Evolutionary conservation across 2,329 filamentous ascomycete species (phyloP).

Genomic region (Annulohypoxylon truncatum): DNA sequence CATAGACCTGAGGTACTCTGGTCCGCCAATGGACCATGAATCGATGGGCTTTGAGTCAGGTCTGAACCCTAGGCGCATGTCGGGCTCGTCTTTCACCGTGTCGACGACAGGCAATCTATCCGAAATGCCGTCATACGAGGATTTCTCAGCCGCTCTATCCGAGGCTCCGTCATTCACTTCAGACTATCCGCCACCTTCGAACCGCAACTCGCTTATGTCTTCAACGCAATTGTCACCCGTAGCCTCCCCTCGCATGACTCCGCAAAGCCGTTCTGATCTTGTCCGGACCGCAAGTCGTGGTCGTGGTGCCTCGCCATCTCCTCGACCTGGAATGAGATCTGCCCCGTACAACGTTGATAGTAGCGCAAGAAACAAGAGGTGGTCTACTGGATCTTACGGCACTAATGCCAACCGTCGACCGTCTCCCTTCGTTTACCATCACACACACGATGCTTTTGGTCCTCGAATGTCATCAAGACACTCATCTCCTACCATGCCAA

Average conservation of each 20-base stretch:
- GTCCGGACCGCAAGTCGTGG: slow-evolving; percentile 75
- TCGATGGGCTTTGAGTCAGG: slow-evolving; percentile 62
- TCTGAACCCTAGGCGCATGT: slow-evolving; percentile 72
- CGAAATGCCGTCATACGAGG: slow-evolving; percentile 77
- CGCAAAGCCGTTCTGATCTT: slow-evolving; percentile 69
- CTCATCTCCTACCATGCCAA: slow-evolving; percentile 62
- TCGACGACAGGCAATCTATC: slow-evolving; percentile 74
- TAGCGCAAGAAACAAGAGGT: slow-evolving; percentile 74
- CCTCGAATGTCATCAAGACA: slow-evolving; percentile 66
- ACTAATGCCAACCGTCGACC: slow-evolving; percentile 63
- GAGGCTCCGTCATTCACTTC: slow-evolving; percentile 75
- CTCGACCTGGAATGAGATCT: slow-evolving; percentile 73
- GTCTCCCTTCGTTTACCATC: slow-evolving; percentile 72
- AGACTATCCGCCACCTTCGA: slow-evolving; percentile 74
- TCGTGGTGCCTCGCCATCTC: slow-evolving; percentile 74
- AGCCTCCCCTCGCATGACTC: slow-evolving; percentile 74
- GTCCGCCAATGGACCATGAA: slow-evolving; percentile 63
- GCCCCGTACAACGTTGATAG: slow-evolving; percentile 77
- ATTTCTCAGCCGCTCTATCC: slow-evolving; percentile 73
- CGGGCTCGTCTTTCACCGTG: slow-evolving; percentile 79
- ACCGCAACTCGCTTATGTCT: slow-evolving; percentile 76
- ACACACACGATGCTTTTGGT: slow-evolving; percentile 69
- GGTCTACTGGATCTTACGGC: slow-evolving; percentile 81
- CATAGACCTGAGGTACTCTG: slow-evolving; percentile 67
- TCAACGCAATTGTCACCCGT: slow-evolving; percentile 79